Conservation (phyloP, 768 basidiomycete species). For the Tulasnella calospora region DNA sequence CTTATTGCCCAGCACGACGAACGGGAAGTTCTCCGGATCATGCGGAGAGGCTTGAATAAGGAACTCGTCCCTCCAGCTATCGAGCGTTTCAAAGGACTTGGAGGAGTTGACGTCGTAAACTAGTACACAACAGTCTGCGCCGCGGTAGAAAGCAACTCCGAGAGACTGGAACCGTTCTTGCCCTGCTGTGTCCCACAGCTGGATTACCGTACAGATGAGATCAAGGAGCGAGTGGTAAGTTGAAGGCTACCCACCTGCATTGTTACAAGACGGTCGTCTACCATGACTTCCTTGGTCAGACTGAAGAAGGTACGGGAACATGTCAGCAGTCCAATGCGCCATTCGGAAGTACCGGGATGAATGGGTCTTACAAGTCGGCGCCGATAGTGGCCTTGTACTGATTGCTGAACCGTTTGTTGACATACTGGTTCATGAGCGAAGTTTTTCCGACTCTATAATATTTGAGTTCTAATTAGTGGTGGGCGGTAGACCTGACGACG, state of each 20-base stretch:
- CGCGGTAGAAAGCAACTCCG: conserved; percentile 97
- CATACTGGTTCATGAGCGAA: conserved; percentile 99
- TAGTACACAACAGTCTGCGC: conserved; percentile 97
- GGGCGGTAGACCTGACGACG: conserved; percentile 19
- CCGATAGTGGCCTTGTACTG: conserved; percentile 99
- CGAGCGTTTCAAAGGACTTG: conserved; percentile 97
- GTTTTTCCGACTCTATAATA: conserved; percentile 88
- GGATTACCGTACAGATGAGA: conserved; percentile 21
- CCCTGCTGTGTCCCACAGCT: conserved; percentile 99
- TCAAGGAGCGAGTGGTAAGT: conserved; percentile 12
- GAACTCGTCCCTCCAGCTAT: conserved; percentile 99
- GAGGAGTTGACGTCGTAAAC: conserved; percentile 99
- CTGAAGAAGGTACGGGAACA: conserved; percentile 42
- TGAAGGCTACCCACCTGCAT: conserved; percentile 71
- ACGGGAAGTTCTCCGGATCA: conserved; percentile 99
- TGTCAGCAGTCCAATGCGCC: neutral
- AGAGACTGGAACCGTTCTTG: conserved; percentile 99
- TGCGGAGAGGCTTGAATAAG: conserved; percentile 97
- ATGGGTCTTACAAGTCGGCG: conserved; percentile 77
- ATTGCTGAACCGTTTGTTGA: conserved; percentile 98
- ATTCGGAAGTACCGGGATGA: conserved; percentile 12
- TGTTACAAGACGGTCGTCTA: conserved; percentile 94
- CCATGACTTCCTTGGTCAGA: conserved; percentile 97
- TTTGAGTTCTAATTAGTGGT: neutral
- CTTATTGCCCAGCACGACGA: conserved; percentile 99